A percentile compares a stretch with the other conserved stretches of the same genome.
These are phyloP conservation scores for Dysphania ambrosioides DNA, from an alignment of 148 eudicot species.

Conservation along the genomic window DNA sequence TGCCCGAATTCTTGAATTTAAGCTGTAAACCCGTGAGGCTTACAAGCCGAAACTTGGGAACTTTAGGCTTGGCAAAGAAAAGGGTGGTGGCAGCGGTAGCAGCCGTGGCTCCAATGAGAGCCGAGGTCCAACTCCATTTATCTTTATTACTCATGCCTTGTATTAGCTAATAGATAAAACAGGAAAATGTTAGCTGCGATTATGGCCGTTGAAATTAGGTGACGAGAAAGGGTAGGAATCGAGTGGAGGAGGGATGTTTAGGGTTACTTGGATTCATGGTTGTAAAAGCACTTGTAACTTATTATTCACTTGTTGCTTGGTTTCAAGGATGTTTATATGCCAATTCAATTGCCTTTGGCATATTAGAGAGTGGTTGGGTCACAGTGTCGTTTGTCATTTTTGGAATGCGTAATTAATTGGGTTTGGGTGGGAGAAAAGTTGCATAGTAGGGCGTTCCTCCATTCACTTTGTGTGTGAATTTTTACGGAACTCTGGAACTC, in stretches of 20 bases:
- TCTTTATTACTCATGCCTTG: constrained; percentile 41
- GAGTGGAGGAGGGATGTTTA: not conserved
- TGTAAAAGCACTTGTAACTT: not conserved
- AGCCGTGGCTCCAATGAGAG: constrained; percentile 57
- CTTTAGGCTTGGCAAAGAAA: constrained; percentile 42
- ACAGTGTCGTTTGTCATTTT: not conserved
- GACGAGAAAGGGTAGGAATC: not conserved
- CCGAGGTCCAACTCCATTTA: constrained; percentile 68
- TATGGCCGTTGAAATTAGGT: not conserved
- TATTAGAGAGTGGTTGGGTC: not conserved
- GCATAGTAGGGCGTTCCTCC: not conserved
- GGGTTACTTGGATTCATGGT: not conserved
- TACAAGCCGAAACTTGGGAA: constrained; percentile 59
- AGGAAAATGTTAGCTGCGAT: no score
- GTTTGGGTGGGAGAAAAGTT: not conserved
- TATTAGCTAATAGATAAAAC: no score
- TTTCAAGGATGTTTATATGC: no score
- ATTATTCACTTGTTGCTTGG: not conserved
- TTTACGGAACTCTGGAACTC: no score
- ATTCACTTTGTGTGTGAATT: constrained; percentile 13
- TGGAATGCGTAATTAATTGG: no score
- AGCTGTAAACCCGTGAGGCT: constrained; percentile 52
- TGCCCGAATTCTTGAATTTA: constrained; percentile 13
- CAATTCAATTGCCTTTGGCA: no score
- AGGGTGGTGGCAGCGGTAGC: constrained; percentile 46